A percentile compares a stretch with the other conserved stretches of the same genome.
phyloP scores from a whole-genome alignment of 1,284 basidiomycete genomes.

The Rhizoctonia solani region DNA sequence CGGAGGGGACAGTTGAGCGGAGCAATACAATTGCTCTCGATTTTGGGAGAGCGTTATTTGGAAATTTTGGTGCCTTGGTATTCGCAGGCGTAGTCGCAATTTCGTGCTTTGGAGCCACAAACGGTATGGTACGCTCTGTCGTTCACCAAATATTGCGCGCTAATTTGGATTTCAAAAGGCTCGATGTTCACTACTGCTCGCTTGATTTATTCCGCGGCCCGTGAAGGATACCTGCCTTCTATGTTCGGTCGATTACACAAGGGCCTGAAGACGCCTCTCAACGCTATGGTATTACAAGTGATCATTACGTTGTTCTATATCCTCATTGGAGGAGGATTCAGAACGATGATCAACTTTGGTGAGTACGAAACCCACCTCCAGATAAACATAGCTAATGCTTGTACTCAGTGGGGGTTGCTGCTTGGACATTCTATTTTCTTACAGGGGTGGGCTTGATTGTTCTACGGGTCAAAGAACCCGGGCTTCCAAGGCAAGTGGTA shows the following conservation, averaged over 20 bases:
- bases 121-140: constrained; percentile 57
- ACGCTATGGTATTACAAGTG: constrained; percentile 81
- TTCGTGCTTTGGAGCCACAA: constrained; percentile 91
- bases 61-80: constrained; percentile 79
- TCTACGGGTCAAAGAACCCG: constrained; percentile 88
- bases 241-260: constrained; percentile 77
- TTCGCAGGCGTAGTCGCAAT: constrained; percentile 92
- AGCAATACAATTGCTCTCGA: constrained; percentile 95
- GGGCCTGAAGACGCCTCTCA: constrained; percentile 78
- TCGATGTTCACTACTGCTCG: constrained; percentile 82
- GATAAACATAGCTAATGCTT: background rate
- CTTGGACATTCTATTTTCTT: constrained; percentile 90
- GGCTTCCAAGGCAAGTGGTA: constrained; percentile 75
- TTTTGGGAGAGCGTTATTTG: constrained; percentile 87
- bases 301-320: constrained; percentile 76
- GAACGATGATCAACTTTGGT: constrained; percentile 81
- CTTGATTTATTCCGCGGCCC: constrained; percentile 85
- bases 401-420: constrained; percentile 69
- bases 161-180: no score
- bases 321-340: constrained; percentile 83
- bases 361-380: background rate
- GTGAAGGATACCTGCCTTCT: constrained; percentile 84
- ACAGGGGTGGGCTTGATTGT: constrained; percentile 88
- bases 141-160: no score
- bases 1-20: constrained; percentile 61